Conservation (phyloP, 1,284 basidiomycete species). For the Marasmius oreades region DNA sequence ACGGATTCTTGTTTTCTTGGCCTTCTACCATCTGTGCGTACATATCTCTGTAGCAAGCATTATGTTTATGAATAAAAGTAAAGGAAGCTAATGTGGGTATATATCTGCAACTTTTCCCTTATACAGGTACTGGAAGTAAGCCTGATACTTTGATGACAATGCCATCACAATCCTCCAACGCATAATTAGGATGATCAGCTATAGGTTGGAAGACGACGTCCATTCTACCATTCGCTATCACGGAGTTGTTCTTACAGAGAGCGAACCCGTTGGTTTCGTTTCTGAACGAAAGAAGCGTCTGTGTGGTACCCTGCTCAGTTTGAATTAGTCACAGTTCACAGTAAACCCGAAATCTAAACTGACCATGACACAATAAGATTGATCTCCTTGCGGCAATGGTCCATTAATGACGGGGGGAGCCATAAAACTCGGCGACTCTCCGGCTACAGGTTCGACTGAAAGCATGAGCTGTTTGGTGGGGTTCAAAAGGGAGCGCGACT, state of each 20-base stretch:
- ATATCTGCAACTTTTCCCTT: too few relatives aligned
- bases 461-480: conserved; percentile 31
- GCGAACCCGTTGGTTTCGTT: conserved; percentile 35
- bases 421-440: conserved; percentile 37
- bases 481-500: conserved; percentile 33
- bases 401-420: conserved; percentile 25
- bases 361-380: background rate
- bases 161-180: conserved; percentile 29
- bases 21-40: background rate
- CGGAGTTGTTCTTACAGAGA: conserved; percentile 35
- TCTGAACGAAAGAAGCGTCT: conserved; percentile 32
- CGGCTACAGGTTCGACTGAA: conserved; percentile 31
- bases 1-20: background rate
- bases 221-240: conserved; percentile 31
- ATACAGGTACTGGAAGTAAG: too few relatives aligned
- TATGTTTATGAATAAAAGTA: background rate
- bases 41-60: background rate
- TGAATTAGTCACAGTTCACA: conserved; percentile 1
- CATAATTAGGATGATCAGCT: conserved; percentile 36
- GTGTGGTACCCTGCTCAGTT: conserved; percentile 19
- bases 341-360: background rate
- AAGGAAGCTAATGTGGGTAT: too few relatives aligned
- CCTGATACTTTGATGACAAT: conserved; percentile 28
- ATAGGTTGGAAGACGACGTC: conserved; percentile 39
- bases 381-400: background rate